phyloP scores from a whole-genome alignment of 2,329 filamentous ascomycete genomes.

The Arthrinium puccinioides region DNA sequence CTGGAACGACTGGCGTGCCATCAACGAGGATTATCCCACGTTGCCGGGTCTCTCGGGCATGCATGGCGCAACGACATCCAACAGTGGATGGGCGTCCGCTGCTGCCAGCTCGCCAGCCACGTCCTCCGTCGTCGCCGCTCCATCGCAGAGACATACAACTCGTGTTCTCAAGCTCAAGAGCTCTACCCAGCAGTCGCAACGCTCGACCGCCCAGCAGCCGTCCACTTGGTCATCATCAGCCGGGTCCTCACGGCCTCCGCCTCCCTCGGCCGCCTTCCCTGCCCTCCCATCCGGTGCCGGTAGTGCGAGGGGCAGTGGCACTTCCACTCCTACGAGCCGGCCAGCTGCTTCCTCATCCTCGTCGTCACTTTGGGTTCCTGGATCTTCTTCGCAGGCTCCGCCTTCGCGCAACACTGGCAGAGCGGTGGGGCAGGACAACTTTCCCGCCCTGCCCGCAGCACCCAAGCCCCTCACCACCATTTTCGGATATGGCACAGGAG shows the following conservation, averaged over 20 bases:
- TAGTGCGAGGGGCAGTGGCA: background rate
- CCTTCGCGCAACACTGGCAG: slow-evolving; percentile 3
- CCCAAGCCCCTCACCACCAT: slow-evolving; percentile 60
- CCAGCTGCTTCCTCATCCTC: slow-evolving; percentile 7
- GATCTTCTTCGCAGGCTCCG: slow-evolving; percentile 1
- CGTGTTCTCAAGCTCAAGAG: slow-evolving; percentile 53
- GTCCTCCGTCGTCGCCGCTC: slow-evolving; percentile 27
- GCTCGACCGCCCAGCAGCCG: slow-evolving; percentile 22
- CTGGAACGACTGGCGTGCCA: slow-evolving; percentile 93
- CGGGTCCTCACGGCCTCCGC: slow-evolving; percentile 8
- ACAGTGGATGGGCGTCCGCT: slow-evolving; percentile 52
- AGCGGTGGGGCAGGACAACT: slow-evolving; percentile 51
- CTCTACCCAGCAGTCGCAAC: slow-evolving; percentile 30
- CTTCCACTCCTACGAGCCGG: background rate
- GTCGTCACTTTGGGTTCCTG: too few relatives aligned
- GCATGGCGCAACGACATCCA: slow-evolving; percentile 51
- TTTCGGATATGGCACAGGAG: slow-evolving; percentile 51
- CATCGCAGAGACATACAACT: slow-evolving; percentile 42
- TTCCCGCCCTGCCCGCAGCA: slow-evolving; percentile 76
- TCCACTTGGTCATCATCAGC: slow-evolving; percentile 4
- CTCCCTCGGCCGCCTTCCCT: slow-evolving; percentile 17
- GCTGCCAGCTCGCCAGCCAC: slow-evolving; percentile 52
- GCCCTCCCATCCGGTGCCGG: slow-evolving; percentile 15
- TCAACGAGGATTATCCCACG: slow-evolving; percentile 92
- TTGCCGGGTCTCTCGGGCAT: slow-evolving; percentile 69